phyloP scores from a whole-genome alignment of 1,284 basidiomycete species.

The Sporisorium exsertum region DNA sequence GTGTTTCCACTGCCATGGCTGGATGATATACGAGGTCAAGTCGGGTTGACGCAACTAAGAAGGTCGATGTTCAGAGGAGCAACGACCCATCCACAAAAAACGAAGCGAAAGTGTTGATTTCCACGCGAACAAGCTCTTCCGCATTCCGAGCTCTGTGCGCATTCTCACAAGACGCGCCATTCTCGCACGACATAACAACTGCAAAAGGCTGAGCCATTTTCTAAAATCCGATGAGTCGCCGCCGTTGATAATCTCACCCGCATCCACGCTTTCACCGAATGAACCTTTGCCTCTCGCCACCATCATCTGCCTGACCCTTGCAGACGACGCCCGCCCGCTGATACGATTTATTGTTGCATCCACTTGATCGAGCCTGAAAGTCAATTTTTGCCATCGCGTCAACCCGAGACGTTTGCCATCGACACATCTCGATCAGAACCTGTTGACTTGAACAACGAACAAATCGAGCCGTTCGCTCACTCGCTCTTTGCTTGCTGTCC shows the following conservation, averaged over 20 bases:
- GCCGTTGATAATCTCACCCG: constrained; percentile 21
- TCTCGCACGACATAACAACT: constrained; percentile 25
- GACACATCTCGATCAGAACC: neutral
- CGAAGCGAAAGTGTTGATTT: constrained; percentile 30
- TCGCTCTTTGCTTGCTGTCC: neutral
- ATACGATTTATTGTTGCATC: constrained; percentile 25
- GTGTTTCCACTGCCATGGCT: constrained; percentile 21
- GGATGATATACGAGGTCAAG: neutral
- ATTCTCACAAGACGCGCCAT: neutral
- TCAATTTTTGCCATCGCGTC: constrained; percentile 8
- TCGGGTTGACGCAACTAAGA: neutral
- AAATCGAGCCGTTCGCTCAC: neutral
- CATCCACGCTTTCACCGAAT: neutral
- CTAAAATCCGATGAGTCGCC: constrained; percentile 7
- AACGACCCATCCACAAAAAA: neutral
- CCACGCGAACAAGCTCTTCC: constrained; percentile 14
- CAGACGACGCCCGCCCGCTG: constrained; percentile 42
- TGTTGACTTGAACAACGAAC: neutral
- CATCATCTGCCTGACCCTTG: constrained; percentile 48
- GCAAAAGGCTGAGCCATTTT: neutral
- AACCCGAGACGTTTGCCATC: constrained; percentile 8
- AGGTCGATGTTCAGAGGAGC: neutral
- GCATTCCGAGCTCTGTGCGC: constrained; percentile 29
- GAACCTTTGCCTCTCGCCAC: constrained; percentile 49
- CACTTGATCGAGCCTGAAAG: constrained; percentile 1